phyloP scores from a whole-genome alignment of 192 early-diverging fungal species.

The Podila verticillata region DNA sequence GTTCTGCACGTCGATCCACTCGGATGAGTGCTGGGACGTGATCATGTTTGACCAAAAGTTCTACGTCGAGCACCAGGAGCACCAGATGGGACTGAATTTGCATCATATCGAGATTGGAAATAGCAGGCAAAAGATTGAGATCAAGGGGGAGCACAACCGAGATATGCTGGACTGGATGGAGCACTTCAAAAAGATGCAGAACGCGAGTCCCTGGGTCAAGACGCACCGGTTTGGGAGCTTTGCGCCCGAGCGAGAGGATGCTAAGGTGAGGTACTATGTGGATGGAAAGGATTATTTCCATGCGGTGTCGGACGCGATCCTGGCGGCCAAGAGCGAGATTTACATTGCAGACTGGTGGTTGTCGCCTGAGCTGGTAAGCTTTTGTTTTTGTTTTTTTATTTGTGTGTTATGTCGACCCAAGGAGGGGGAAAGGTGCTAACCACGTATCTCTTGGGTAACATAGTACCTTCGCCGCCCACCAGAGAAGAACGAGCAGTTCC shows the following conservation, averaged over 20 bases:
- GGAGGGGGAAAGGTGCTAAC: no score
- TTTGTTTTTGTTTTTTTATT: neutral
- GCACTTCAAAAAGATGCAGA: slow-evolving; percentile 63
- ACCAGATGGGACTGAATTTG: slow-evolving; percentile 48
- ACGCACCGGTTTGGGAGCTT: slow-evolving; percentile 76
- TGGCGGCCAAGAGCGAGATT: slow-evolving; percentile 71
- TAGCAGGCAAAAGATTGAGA: slow-evolving; percentile 67
- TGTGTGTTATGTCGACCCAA: neutral
- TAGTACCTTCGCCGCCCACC: slow-evolving; percentile 78
- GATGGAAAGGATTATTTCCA: slow-evolving; percentile 82
- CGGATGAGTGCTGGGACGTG: slow-evolving; percentile 52
- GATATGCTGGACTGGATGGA: slow-evolving; percentile 71
- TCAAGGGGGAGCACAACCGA: slow-evolving; percentile 68
- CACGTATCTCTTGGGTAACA: no score
- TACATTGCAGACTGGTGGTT: slow-evolving; percentile 91
- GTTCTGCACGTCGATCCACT: slow-evolving; percentile 53
- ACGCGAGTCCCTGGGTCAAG: slow-evolving; percentile 68
- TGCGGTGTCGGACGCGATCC: slow-evolving; percentile 77
- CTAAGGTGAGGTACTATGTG: slow-evolving; percentile 74
- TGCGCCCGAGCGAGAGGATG: slow-evolving; percentile 74
- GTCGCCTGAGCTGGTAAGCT: slow-evolving; percentile 72
- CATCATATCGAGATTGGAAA: slow-evolving; percentile 68
- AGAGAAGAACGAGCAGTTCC: slow-evolving; percentile 74
- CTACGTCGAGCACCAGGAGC: slow-evolving; percentile 11
- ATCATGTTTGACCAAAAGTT: slow-evolving; percentile 58